Evolutionary conservation across 495 filamentous ascomycete species (phyloP).

Genomic region (Xanthoparmelia taractica): DNA sequence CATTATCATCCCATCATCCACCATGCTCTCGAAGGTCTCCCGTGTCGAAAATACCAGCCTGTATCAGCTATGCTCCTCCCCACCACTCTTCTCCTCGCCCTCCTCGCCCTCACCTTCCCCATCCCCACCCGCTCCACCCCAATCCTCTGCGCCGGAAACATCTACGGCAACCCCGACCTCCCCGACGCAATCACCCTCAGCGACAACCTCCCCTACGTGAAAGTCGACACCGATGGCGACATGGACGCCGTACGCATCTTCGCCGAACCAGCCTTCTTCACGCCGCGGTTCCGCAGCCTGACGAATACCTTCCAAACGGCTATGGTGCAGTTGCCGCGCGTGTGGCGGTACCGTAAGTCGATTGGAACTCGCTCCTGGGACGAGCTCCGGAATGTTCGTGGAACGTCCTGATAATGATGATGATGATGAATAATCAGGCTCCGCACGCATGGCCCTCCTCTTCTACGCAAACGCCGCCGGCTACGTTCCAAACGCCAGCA

Average conservation of each 20-base stretch:
- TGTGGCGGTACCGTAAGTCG: slow-evolving; percentile 6
- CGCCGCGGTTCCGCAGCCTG: not conserved
- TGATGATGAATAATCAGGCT: not conserved
- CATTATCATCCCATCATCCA: too few species aligned
- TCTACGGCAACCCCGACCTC: slow-evolving; percentile 6
- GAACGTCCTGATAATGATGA: too few species aligned
- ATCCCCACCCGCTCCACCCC: not conserved
- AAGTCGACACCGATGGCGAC: not conserved
- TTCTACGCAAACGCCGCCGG: slow-evolving; percentile 10
- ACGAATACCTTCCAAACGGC: not conserved
- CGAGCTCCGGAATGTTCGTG: too few species aligned
- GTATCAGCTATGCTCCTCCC: not conserved
- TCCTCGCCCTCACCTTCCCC: not conserved
- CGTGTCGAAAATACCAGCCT: not conserved
- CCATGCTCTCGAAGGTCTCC: too few species aligned
- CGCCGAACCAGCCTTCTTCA: slow-evolving; percentile 11
- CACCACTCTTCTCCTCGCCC: not conserved
- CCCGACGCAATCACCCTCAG: not conserved
- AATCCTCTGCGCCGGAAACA: not conserved
- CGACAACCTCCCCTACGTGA: not conserved
- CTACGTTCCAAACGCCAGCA: not conserved
- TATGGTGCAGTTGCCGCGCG: slow-evolving; percentile 5
- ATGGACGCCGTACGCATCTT: not conserved
- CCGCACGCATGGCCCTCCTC: slow-evolving; percentile 11
- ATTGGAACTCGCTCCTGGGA: too few species aligned